These are phyloP conservation scores for Paraglomus occultum DNA, from an alignment of 192 early-diverging fungal genomes.

Conservation along the genomic window DNA sequence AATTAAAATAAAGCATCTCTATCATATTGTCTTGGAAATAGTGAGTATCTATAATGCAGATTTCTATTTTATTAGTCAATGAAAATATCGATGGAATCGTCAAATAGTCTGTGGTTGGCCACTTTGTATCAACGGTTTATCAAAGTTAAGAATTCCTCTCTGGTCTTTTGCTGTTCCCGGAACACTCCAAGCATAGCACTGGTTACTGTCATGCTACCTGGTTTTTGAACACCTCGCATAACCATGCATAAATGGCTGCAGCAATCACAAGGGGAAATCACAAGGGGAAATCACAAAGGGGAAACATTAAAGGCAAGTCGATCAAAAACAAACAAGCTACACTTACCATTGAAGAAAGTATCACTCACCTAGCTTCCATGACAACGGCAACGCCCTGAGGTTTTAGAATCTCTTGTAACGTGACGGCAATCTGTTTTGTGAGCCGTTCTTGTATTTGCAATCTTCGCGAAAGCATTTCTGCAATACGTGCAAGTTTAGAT, in stretches of 20 bases:
- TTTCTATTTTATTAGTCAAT: too few relatives aligned
- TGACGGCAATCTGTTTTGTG: conserved; percentile 95
- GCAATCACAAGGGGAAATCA: not conserved
- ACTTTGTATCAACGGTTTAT: conserved; percentile 45
- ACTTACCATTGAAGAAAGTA: conserved; percentile 33
- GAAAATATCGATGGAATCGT: too few relatives aligned
- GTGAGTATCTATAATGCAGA: too few relatives aligned
- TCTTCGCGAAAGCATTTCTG: conserved; percentile 96
- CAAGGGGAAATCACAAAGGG: not conserved
- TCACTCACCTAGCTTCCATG: conserved; percentile 85
- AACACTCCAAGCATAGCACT: conserved; percentile 95
- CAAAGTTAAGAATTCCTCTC: conserved; percentile 95
- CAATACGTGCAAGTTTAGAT: conserved; percentile 95
- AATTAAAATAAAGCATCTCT: too few relatives aligned
- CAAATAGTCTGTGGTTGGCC: not conserved
- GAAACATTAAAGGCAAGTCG: conserved; percentile 4
- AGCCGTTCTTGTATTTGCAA: conserved; percentile 97
- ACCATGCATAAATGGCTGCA: conserved; percentile 93
- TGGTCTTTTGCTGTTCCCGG: conserved; percentile 83
- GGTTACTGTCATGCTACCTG: conserved; percentile 92
- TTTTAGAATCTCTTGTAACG: conserved; percentile 87
- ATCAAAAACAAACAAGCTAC: conserved; percentile 7
- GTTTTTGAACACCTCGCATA: conserved; percentile 97
- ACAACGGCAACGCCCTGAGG: conserved; percentile 97
- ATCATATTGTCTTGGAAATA: too few relatives aligned